These are phyloP conservation scores for Parietichytrium sp. DNA, from an alignment of 108 stramenopile genomes.

Conservation along the genomic window DNA sequence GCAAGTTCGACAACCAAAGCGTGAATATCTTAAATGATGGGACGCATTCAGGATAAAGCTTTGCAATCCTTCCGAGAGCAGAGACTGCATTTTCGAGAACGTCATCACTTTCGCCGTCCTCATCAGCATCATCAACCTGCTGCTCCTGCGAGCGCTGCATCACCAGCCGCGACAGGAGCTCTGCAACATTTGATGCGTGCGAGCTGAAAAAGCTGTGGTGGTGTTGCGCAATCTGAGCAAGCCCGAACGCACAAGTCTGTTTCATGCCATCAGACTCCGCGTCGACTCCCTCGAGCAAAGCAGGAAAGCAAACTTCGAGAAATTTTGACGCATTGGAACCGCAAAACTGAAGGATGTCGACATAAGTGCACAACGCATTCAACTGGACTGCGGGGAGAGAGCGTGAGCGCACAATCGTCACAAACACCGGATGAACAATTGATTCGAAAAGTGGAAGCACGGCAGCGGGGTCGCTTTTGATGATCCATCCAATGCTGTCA, in stretches of 20 bases:
- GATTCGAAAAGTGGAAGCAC: constrained; percentile 13
- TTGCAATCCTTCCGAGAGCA: background rate
- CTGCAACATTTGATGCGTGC: background rate
- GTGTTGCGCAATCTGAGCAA: constrained; percentile 16
- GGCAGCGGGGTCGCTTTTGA: background rate
- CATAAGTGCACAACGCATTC: constrained; percentile 19
- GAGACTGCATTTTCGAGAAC: constrained; percentile 15
- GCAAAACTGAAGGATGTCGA: constrained; percentile 10
- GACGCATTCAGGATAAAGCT: background rate
- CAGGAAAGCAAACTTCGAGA: constrained; percentile 10
- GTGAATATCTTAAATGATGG: background rate
- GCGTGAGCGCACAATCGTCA: background rate
- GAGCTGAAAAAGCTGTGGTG: background rate
- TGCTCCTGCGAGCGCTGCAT: no score
- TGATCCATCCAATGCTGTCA: constrained; percentile 22
- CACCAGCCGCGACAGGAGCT: background rate
- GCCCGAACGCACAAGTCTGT: background rate
- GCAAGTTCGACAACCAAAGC: background rate
- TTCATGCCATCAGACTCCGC: background rate
- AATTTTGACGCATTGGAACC: background rate
- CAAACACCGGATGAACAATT: constrained; percentile 19
- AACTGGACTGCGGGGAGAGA: background rate
- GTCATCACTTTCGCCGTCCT: constrained; percentile 19
- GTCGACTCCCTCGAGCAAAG: background rate
- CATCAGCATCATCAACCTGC: background rate